Evolutionary conservation across 2,329 filamentous ascomycete species (phyloP).

Genomic region (Hypoxylon rubiginosum): DNA sequence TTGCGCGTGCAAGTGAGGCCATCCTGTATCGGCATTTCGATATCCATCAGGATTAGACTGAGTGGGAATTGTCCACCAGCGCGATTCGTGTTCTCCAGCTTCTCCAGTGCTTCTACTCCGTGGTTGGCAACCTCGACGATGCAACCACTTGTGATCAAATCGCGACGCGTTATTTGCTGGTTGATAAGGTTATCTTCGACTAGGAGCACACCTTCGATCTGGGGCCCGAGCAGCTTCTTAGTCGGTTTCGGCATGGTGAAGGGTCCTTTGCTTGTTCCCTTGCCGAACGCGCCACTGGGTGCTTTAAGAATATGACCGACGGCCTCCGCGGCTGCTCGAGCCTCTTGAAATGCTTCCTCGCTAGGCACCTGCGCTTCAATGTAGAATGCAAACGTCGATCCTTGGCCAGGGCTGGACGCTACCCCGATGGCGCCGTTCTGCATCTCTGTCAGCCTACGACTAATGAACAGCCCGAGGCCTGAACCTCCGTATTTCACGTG

Average conservation of each 20-base stretch:
- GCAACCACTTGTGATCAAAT: conserved; percentile 70
- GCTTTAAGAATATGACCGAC: conserved; percentile 50
- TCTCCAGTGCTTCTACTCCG: conserved; percentile 70
- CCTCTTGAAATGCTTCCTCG: conserved; percentile 57
- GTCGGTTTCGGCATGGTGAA: conserved; percentile 30
- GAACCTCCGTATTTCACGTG: conserved; percentile 79
- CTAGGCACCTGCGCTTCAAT: conserved; percentile 66
- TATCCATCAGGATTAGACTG: conserved; percentile 79
- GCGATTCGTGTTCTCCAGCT: conserved; percentile 42
- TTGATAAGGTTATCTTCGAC: conserved; percentile 78
- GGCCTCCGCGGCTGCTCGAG: conserved; percentile 55
- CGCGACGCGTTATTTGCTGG: conserved; percentile 72
- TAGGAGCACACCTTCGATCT: conserved; percentile 67
- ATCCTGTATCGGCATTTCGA: conserved; percentile 82
- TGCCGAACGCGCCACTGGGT: conserved; percentile 24
- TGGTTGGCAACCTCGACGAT: conserved; percentile 73
- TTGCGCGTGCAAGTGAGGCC: conserved; percentile 74
- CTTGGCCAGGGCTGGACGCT: conserved; percentile 72
- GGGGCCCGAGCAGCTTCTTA: conserved; percentile 32
- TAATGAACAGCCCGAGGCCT: conserved; percentile 80
- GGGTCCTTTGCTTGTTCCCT: conserved; percentile 14
- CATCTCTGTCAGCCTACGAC: conserved; percentile 77
- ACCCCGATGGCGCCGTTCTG: conserved; percentile 83
- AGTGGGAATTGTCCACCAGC: conserved; percentile 55
- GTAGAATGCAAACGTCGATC: conserved; percentile 82